Percentiles rank a stretch among this genome's conserved stretches.
Evolutionary conservation across 2,329 filamentous ascomycete genomes (phyloP).

Genomic region (Cladophialophora psammophila): DNA sequence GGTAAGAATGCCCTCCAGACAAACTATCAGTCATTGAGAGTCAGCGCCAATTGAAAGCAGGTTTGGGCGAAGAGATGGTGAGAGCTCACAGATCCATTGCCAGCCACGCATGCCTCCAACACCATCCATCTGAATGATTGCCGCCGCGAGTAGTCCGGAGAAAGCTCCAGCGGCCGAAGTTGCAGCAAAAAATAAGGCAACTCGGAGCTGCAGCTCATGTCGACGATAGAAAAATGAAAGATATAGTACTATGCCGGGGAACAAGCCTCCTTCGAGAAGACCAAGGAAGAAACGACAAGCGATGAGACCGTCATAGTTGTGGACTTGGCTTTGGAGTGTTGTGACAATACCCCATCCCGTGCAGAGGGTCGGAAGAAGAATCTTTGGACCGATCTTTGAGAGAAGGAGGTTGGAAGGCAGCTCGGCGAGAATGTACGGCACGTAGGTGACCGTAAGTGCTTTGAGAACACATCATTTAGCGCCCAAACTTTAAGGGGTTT

Average conservation of each 20-base stretch:
- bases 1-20: slow-evolving; percentile 66
- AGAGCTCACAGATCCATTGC: slow-evolving; percentile 49
- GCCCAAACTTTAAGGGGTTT: slow-evolving; percentile 44
- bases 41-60: too few species aligned
- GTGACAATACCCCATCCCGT: slow-evolving; percentile 43
- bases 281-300: slow-evolving; percentile 68
- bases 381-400: slow-evolving; percentile 43
- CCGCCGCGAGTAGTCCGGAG: slow-evolving; percentile 55
- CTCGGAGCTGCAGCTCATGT: slow-evolving; percentile 66
- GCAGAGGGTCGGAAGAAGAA: slow-evolving; percentile 45
- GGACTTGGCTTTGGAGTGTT: slow-evolving; percentile 56
- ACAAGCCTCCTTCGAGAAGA: slow-evolving; percentile 68
- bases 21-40: slow-evolving; percentile 40
- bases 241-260: slow-evolving; percentile 73
- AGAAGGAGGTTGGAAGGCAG: slow-evolving; percentile 45
- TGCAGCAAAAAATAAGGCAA: slow-evolving; percentile 73
- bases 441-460: slow-evolving; percentile 20
- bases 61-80: too few species aligned
- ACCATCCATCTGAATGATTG: slow-evolving; percentile 59
- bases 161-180: slow-evolving; percentile 71
- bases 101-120: slow-evolving; percentile 63
- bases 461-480: slow-evolving; percentile 36
- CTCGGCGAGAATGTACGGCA: slow-evolving; percentile 35
- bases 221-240: slow-evolving; percentile 68
- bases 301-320: slow-evolving; percentile 62